These are phyloP conservation scores for Entoloma clypeatum DNA, from an alignment of 1,284 basidiomycete genomes.

Conservation along the genomic window DNA sequence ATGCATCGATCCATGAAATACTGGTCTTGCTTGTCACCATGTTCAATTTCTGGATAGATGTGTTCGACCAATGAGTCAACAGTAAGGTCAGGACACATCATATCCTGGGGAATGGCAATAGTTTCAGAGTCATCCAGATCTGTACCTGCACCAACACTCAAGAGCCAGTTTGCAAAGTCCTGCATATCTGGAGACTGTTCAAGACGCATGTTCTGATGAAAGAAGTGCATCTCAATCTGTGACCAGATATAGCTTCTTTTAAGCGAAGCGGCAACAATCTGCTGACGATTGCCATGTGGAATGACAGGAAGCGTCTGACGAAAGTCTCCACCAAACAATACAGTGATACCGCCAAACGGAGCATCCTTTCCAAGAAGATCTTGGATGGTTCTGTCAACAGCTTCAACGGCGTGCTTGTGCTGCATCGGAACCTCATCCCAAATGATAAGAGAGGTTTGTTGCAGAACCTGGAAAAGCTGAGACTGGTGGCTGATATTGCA, in stretches of 20 bases:
- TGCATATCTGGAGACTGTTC: no score
- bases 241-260: slow-evolving; percentile 27
- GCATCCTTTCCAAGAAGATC: slow-evolving; percentile 12
- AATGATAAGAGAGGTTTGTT: slow-evolving; percentile 28
- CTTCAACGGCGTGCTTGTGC: slow-evolving; percentile 29
- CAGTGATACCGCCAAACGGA: slow-evolving; percentile 39
- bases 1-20: no score
- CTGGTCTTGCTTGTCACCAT: no score
- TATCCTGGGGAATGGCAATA: no score
- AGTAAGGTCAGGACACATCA: no score
- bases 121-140: no score
- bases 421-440: slow-evolving; percentile 40
- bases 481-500: slow-evolving; percentile 31
- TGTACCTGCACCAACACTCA: no score
- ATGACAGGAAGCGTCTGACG: slow-evolving; percentile 40
- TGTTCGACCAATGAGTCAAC: no score
- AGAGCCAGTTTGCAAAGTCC: no score
- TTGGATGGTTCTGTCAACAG: slow-evolving; percentile 31
- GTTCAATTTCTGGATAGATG: no score
- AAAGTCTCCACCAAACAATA: slow-evolving; percentile 43
- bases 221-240: no score
- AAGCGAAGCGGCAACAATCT: slow-evolving; percentile 27
- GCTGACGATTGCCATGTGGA: slow-evolving; percentile 23
- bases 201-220: no score
- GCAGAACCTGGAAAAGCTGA: slow-evolving; percentile 26